A percentile compares a stretch with the other conserved stretches of the same genome.
Evolutionary conservation across 495 filamentous ascomycete genomes (phyloP).

Genomic region (Penicilliopsis zonata): DNA sequence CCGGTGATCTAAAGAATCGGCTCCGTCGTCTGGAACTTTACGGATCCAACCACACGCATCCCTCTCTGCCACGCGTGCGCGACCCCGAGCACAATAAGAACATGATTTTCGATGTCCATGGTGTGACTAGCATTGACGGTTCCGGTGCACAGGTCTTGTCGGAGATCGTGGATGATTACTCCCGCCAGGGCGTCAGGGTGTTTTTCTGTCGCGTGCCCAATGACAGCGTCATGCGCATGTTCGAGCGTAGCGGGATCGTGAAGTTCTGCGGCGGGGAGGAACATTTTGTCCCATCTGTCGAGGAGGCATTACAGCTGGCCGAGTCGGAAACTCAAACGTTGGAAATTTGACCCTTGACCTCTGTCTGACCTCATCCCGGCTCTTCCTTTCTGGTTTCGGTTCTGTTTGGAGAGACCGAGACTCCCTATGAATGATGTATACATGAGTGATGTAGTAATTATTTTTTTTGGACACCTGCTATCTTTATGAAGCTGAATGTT

Average conservation of each 20-base stretch:
- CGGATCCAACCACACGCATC: constrained; percentile 72
- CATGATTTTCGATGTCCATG: constrained; percentile 93
- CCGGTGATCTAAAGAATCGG: constrained; percentile 78
- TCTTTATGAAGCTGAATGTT: no score
- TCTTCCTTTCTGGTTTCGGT: no score
- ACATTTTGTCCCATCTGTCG: constrained; percentile 73
- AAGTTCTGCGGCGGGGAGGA: constrained; percentile 59
- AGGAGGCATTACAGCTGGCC: constrained; percentile 69
- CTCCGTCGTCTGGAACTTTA: constrained; percentile 78
- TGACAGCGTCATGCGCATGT: constrained; percentile 55
- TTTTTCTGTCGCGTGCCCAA: constrained; percentile 78
- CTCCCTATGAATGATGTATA: no score
- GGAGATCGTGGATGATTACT: constrained; percentile 77
- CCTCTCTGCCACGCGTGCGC: constrained; percentile 68
- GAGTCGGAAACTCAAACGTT: constrained; percentile 44
- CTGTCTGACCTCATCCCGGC: no score
- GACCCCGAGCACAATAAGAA: constrained; percentile 66
- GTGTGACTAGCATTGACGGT: constrained; percentile 84
- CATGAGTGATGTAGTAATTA: no score
- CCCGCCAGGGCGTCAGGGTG: constrained; percentile 59
- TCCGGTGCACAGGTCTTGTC: constrained; percentile 82
- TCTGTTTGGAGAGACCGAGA: no score
- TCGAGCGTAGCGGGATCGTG: constrained; percentile 73
- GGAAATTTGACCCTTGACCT: constrained; percentile 3
- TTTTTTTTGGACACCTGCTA: no score